Percentiles rank a stretch among this genome's conserved stretches.
phyloP scores from a whole-genome alignment of 2,329 filamentous ascomycete genomes.

The Orbilia blumenaviensis region DNA sequence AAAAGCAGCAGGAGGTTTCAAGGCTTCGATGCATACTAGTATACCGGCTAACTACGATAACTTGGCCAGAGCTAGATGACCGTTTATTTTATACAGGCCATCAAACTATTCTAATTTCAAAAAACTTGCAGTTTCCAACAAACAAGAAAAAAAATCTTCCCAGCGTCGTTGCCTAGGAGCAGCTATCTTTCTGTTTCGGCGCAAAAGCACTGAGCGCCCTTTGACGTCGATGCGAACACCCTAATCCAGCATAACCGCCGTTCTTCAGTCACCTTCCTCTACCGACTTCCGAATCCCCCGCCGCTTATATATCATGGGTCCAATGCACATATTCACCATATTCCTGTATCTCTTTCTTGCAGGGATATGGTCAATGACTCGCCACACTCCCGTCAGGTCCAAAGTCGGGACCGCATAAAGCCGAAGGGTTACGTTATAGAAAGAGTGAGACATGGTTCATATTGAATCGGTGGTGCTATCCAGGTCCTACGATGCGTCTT shows the following conservation, averaged over 20 bases:
- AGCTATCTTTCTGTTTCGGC: no score
- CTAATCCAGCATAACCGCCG: background rate
- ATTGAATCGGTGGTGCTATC: background rate
- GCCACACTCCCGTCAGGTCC: background rate
- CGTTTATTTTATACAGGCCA: no score
- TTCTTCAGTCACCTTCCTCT: background rate
- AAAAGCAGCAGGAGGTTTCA: background rate
- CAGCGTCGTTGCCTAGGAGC: background rate
- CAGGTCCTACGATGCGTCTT: no score
- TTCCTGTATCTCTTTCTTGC: slow-evolving; percentile 12
- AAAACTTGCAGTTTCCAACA: no score
- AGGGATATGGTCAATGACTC: slow-evolving; percentile 1
- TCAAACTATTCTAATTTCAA: no score
- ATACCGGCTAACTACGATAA: no score
- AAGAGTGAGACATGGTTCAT: no score
- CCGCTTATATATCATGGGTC: background rate
- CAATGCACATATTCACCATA: slow-evolving; percentile 2
- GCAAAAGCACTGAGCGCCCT: no score
- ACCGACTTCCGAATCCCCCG: background rate
- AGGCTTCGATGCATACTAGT: background rate
- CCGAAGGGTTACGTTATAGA: background rate
- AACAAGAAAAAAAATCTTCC: no score
- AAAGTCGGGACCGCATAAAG: background rate
- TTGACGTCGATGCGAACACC: background rate
- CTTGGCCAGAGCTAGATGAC: no score